phyloP scores from a whole-genome alignment of 2,329 filamentous ascomycete genomes.

The Fusarium keratoplasticum region DNA sequence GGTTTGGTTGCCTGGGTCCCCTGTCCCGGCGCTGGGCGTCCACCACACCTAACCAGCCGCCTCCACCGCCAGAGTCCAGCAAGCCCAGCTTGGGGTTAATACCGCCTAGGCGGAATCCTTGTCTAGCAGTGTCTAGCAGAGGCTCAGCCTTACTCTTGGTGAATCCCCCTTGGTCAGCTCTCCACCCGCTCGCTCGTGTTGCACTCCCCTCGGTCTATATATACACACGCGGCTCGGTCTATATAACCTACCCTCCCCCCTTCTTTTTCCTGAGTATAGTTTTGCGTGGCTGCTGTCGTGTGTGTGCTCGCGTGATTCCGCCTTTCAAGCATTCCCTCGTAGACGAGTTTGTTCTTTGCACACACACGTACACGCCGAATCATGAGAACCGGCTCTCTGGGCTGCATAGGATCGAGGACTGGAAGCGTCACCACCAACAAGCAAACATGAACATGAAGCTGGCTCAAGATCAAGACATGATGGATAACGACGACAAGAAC shows the following conservation, averaged over 20 bases:
- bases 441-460: constrained; percentile 41
- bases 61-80: constrained; percentile 34
- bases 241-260: constrained; percentile 41
- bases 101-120: constrained; percentile 35
- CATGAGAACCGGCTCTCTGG: constrained; percentile 38
- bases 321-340: constrained; percentile 29
- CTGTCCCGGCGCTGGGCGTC: constrained; percentile 35
- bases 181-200: constrained; percentile 42
- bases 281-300: constrained; percentile 33
- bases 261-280: constrained; percentile 24
- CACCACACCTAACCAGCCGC: constrained; percentile 40
- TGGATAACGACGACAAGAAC: constrained; percentile 30
- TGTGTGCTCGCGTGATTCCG: constrained; percentile 44
- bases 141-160: constrained; percentile 45
- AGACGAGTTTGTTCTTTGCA: constrained; percentile 26
- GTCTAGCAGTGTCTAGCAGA: constrained; percentile 35
- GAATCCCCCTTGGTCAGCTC: constrained; percentile 23
- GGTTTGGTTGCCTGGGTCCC: constrained; percentile 33
- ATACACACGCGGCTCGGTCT: constrained; percentile 37
- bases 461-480: constrained; percentile 16
- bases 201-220: constrained; percentile 32
- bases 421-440: constrained; percentile 28
- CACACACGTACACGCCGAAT: constrained; percentile 33
- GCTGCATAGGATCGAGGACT: constrained; percentile 36
- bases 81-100: constrained; percentile 23